phyloP scores from a whole-genome alignment of 2,329 filamentous ascomycete genomes.

The Pyrenochaeta sp. region DNA sequence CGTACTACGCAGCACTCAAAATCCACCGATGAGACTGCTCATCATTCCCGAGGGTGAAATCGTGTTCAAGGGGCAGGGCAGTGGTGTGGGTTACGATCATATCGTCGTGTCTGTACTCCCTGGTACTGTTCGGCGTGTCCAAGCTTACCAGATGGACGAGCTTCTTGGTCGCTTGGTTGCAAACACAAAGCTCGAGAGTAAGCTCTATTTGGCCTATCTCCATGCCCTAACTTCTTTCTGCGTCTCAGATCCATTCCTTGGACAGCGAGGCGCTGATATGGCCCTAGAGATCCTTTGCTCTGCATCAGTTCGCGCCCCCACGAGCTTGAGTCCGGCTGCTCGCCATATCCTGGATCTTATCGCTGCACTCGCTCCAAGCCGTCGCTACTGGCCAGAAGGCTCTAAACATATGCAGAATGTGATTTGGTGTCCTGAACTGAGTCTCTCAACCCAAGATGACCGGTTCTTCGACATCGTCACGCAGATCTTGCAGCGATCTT shows the following conservation, averaged over 20 bases:
- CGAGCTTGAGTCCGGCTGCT: conserved; percentile 38
- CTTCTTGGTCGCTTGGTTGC: conserved; percentile 61
- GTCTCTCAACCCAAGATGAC: too few relatives aligned
- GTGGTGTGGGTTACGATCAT: conserved; percentile 19
- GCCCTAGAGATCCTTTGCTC: conserved; percentile 60
- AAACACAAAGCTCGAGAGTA: conserved; percentile 62
- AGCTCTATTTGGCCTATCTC: conserved; percentile 60
- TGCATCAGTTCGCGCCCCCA: conserved; percentile 61
- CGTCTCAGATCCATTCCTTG: conserved; percentile 60
- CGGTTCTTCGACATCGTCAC: conserved; percentile 41
- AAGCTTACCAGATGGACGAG: conserved; percentile 60
- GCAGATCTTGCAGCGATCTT: too few relatives aligned
- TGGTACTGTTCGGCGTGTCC: conserved; percentile 32
- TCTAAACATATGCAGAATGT: conserved; percentile 55
- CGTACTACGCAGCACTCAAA: conserved; percentile 18
- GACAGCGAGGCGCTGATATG: conserved; percentile 63
- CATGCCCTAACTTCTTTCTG: conserved; percentile 65
- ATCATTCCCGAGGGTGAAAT: conserved; percentile 42
- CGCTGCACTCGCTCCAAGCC: conserved; percentile 41
- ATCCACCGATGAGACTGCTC: conserved; percentile 45
- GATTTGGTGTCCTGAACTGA: too few relatives aligned
- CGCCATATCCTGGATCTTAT: conserved; percentile 34
- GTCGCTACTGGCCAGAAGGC: conserved; percentile 56
- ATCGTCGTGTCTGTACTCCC: conserved; percentile 18
- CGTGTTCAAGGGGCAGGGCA: too few relatives aligned